Conservation (phyloP, 2,329 filamentous ascomycete genomes). For the Penicillium sp. region DNA sequence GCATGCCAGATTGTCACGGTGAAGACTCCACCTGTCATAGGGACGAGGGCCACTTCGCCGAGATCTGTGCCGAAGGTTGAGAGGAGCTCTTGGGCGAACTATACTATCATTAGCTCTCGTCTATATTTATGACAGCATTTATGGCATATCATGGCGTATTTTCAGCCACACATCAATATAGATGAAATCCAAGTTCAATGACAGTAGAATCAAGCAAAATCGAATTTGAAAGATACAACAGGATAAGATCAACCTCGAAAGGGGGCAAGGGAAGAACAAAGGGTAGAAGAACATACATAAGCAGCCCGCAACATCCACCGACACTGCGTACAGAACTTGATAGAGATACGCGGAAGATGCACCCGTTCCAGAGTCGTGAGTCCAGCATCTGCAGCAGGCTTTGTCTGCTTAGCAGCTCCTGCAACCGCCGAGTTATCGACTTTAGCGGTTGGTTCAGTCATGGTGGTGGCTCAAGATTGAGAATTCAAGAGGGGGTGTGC, state of each 20-base stretch:
- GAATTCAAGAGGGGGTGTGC: background rate
- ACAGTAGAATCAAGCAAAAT: too few relatives aligned
- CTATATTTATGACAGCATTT: too few relatives aligned
- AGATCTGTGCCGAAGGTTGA: conserved; percentile 84
- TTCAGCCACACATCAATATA: background rate
- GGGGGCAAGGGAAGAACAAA: background rate
- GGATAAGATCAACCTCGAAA: background rate
- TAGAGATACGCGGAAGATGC: conserved; percentile 72
- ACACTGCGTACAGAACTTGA: conserved; percentile 90
- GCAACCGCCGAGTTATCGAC: background rate
- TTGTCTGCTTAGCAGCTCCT: background rate
- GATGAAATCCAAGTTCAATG: too few relatives aligned
- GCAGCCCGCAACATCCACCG: conserved; percentile 87
- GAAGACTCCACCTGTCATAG: conserved; percentile 81
- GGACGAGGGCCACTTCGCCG: conserved; percentile 84
- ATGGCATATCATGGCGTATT: background rate
- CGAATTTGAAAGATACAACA: background rate
- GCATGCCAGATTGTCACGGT: conserved; percentile 62
- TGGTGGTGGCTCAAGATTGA: background rate
- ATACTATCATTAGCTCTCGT: background rate
- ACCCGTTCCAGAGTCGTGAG: conserved; percentile 20
- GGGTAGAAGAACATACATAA: conserved; percentile 61
- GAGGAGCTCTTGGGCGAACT: conserved; percentile 89
- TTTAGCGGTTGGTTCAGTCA: conserved; percentile 18
- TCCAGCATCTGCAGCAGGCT: background rate